Percentiles rank a stretch among this genome's conserved stretches.
phyloP scores from a whole-genome alignment of 306 rosid genomes.

The Gastrolobium villosum region DNA sequence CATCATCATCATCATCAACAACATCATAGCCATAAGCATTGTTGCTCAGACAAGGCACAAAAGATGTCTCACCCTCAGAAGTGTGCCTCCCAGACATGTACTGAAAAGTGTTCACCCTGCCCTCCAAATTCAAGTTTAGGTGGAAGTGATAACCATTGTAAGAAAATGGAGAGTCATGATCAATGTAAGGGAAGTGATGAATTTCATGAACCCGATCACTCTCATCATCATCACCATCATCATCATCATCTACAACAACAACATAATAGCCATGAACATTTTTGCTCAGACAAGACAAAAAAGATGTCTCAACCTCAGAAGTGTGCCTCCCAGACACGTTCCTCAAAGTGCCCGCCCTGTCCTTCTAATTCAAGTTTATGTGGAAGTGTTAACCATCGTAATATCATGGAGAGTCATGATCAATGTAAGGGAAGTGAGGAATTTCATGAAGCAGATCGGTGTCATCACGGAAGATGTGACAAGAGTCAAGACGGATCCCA shows the following conservation, averaged over 20 bases:
- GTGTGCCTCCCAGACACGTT: slow-evolving; percentile 49
- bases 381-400: slow-evolving; percentile 40
- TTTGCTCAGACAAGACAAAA: slow-evolving; percentile 56
- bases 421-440: slow-evolving; percentile 46
- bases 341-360: slow-evolving; percentile 54
- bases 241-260: slow-evolving; percentile 43
- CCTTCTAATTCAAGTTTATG: slow-evolving; percentile 48
- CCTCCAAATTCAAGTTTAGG: slow-evolving; percentile 48
- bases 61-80: slow-evolving; percentile 50
- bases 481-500: slow-evolving; percentile 42
- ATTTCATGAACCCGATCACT: slow-evolving; percentile 50
- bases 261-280: too few relatives aligned
- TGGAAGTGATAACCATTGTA: slow-evolving; percentile 40
- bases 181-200: slow-evolving; percentile 46
- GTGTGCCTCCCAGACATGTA: slow-evolving; percentile 49
- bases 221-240: slow-evolving; percentile 56
- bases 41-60: slow-evolving; percentile 56
- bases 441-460: slow-evolving; percentile 51
- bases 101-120: slow-evolving; percentile 54
- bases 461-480: slow-evolving; percentile 53
- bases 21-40: slow-evolving; percentile 50
- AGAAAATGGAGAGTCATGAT: slow-evolving; percentile 43
- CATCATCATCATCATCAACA: slow-evolving; percentile 47
- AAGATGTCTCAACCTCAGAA: slow-evolving; percentile 50
- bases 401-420: slow-evolving; percentile 43